Conservation (phyloP, 73 alveolate genomes). For the Paramecium tetraurelia region DNA sequence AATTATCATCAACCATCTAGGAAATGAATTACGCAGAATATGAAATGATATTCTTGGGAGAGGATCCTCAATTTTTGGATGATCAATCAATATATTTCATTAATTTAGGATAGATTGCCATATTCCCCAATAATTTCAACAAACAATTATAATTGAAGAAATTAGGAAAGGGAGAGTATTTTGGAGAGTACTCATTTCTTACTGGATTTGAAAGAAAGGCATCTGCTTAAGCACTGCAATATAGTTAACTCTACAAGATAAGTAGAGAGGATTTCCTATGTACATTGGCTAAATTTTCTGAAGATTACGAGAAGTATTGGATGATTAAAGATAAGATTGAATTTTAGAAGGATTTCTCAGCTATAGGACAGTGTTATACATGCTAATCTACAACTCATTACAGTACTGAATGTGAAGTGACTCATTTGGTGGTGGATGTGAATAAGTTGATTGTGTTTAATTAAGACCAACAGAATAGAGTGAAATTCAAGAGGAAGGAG, state of each 20-base stretch:
- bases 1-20: not conserved
- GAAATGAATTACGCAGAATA: not conserved
- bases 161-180: not conserved
- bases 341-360: not conserved
- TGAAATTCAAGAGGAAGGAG: not conserved
- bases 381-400: constrained; percentile 21
- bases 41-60: constrained; percentile 5
- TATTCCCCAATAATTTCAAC: not conserved
- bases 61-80: not conserved
- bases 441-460: not conserved
- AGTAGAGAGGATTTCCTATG: not conserved
- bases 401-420: constrained; percentile 16
- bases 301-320: constrained; percentile 34
- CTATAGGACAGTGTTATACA: not conserved
- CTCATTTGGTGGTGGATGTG: not conserved
- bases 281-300: not conserved
- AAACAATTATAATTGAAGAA: not conserved
- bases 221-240: not conserved
- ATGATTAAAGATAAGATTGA: not conserved
- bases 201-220: constrained; percentile 35
- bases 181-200: constrained; percentile 45
- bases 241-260: not conserved
- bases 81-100: constrained; percentile 36
- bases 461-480: not conserved
- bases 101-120: not conserved